Base-by-base conservation (phyloP, 768 basidiomycete genomes). In the Pisolithus marmoratus region DNA sequence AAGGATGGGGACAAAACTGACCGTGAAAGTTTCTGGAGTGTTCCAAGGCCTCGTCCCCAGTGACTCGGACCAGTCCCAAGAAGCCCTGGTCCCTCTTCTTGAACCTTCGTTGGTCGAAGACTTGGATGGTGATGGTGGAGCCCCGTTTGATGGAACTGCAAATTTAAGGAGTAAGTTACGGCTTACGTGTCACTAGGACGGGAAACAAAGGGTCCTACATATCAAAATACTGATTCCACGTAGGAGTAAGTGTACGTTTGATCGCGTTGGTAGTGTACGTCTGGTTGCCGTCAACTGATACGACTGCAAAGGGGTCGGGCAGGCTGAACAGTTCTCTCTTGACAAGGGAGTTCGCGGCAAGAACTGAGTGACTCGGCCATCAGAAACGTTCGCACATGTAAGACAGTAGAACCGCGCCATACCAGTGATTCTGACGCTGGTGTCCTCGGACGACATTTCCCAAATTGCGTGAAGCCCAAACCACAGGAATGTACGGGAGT, bases 81-180 rank as follows among this genome's bases (percentile, higher is more conserved):
- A 82, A 84, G 9, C 81, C 91, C 74, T 94, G 92, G 65, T 94
- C 92, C 60, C 84, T 81, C 67, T 83, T 84, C 72, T 80, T 91
- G 72, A 90, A 93, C 68, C 89, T 91, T 63, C 82, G 80, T 69
- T 91, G 85, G 75, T 95, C 93, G 63, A 94, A 93, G 53, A 95
- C 81, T 71, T 94, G 90, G 43, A 94, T 87, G 23, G 79, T 77
- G 61, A 94, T 78, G 59, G 81, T 76, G 34, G 90, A 92, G 26
- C 83, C 82, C 54, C 81, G 83, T 42, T 80, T 84, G 57, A 93
- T 81, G 55, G 75, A 77, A 57, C 90, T 90, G 57, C 4, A 31
- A 22, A 49, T 0, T 40, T 24, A 36, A 37, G 47, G 3, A 4
- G 49, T 14, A 58, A 53, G 48, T 37, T 53, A 38, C 8, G 27